A percentile compares a stretch with the other conserved stretches of the same genome.
These are phyloP conservation scores for Amanita brunnescens DNA, from an alignment of 768 basidiomycete genomes.

Conservation along the genomic window DNA sequence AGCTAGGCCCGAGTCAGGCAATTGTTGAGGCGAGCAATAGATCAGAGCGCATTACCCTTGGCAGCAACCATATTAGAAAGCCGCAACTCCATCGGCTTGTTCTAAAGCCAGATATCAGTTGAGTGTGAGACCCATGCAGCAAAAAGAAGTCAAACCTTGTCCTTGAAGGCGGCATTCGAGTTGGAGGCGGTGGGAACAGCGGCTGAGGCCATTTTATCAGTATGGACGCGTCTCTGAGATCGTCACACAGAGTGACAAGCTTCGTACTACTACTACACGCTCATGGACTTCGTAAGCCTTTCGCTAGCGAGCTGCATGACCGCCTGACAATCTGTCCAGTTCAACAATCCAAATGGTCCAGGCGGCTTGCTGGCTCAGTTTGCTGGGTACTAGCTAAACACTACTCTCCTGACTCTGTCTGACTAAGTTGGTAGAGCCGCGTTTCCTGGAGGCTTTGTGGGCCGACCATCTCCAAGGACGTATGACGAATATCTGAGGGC, in stretches of 20 bases:
- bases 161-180: slow-evolving; percentile 75
- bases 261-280: not conserved
- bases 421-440: slow-evolving; percentile 29
- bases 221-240: too few relatives aligned
- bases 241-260: slow-evolving; percentile 17
- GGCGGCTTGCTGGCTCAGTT: slow-evolving; percentile 59
- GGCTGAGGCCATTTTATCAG: not conserved
- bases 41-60: slow-evolving; percentile 51
- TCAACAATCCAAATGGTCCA: slow-evolving; percentile 42
- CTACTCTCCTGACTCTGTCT: not conserved
- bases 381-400: slow-evolving; percentile 36
- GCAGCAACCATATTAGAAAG: slow-evolving; percentile 97
- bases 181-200: slow-evolving; percentile 20
- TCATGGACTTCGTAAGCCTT: slow-evolving; percentile 39
- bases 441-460: slow-evolving; percentile 42
- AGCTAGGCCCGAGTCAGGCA: slow-evolving; percentile 37
- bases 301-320: not conserved
- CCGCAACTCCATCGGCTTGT: slow-evolving; percentile 97
- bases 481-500: slow-evolving; percentile 94
- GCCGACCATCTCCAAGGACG: slow-evolving; percentile 54
- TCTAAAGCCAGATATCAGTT: slow-evolving; percentile 99
- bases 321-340: slow-evolving; percentile 18
- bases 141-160: slow-evolving; percentile 46
- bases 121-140: slow-evolving; percentile 32
- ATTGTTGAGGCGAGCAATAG: slow-evolving; percentile 7